phyloP scores from a whole-genome alignment of 73 alveolate genomes.

The Durusdinium trenchii region DNA sequence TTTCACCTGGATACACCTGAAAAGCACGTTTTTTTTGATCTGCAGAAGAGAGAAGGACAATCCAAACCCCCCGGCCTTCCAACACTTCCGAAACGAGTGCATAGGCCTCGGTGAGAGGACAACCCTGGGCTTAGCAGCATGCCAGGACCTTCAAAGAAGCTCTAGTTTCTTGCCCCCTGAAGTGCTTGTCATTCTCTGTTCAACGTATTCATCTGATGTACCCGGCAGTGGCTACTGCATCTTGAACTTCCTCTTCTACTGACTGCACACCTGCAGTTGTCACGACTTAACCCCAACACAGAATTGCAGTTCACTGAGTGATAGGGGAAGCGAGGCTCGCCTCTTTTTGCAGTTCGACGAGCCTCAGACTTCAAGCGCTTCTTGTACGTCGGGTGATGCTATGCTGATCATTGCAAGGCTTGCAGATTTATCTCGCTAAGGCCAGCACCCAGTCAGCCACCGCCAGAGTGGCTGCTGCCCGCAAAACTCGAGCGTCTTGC shows the following conservation, averaged over 20 bases:
- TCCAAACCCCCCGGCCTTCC: background rate
- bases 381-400: too few relatives aligned
- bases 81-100: conserved; percentile 9
- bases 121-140: background rate
- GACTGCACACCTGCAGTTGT: background rate
- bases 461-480: conserved; percentile 79
- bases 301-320: too few relatives aligned
- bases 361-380: too few relatives aligned
- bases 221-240: conserved; percentile 19
- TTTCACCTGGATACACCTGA: background rate
- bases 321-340: background rate
- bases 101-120: background rate
- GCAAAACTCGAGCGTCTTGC: background rate
- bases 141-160: too few relatives aligned
- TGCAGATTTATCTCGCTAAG: background rate
- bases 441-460: conserved; percentile 86
- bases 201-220: too few relatives aligned
- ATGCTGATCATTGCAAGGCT: too few relatives aligned
- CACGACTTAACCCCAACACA: too few relatives aligned
- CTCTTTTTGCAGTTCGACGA: conserved; percentile 20
- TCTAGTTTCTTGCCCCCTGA: too few relatives aligned
- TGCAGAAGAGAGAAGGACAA: too few relatives aligned
- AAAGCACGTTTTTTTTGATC: too few relatives aligned
- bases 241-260: conserved; percentile 29
- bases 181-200: too few relatives aligned